Base-by-base conservation (phyloP, 306 rosid species). In the Medicago arabica region DNA sequence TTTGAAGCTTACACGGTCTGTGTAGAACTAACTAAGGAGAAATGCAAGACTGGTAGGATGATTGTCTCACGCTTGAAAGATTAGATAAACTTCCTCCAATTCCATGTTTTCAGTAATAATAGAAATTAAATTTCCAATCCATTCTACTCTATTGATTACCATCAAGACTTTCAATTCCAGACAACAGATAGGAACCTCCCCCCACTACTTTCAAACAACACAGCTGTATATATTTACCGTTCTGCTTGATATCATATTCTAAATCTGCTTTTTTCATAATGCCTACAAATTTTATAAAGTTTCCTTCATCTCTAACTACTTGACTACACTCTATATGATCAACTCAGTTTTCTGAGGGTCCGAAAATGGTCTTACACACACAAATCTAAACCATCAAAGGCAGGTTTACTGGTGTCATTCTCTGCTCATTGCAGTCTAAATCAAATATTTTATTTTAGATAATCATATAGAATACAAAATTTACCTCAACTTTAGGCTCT, bases 371-470 rank as follows among this genome's bases (percentile, higher is more conserved):
- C 70, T 65, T 40, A 13, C 38, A 17, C 8, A 65, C 49, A 65
- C 10, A 65, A 39, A 39, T 16, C 13, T 21, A 40, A 65, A 65
- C 15, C 16, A 40, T 41, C 51, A 18, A 39, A 10, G 50, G 28
- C 14, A 9, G 10, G 31, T 39, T 40, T 17, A 65, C 3, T 17
- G 14, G 31, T 44, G 14, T 17, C 31, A 47, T 39, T 38, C 54
- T 36, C 79, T 15, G 16, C 43, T 65, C 57, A 21, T 19, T 9
- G 67, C 54, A 76, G 19, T 15, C 17, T 61, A 61, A 60, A 61
- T 58, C 67, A 76, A 54, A 55, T 66, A 67, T 43, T 43, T 18
- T 49, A 46, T 46, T 13, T 46, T 14, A 13, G 51, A 46, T 46
- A 4, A 46, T 13, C 51, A 13, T n/a, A 46, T 6, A 46, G 16